Evolutionary conservation across 2,329 filamentous ascomycete species (phyloP).

Genomic region (Stachybotrys elegans): DNA sequence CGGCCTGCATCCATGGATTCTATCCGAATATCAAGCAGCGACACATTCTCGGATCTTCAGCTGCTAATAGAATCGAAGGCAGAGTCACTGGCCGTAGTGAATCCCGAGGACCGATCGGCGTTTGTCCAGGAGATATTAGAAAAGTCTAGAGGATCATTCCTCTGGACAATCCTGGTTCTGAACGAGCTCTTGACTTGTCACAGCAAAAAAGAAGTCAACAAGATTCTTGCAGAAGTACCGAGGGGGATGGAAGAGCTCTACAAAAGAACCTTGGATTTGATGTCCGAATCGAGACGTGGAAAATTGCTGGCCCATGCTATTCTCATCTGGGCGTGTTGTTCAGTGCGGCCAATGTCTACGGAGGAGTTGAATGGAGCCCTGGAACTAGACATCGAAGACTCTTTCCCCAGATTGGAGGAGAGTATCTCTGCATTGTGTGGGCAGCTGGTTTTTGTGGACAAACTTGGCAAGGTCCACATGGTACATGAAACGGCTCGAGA

Average conservation of each 20-base stretch:
- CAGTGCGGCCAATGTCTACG: slow-evolving; percentile 24
- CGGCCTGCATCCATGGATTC: neutral
- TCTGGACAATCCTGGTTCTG: slow-evolving; percentile 29
- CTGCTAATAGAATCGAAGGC: neutral
- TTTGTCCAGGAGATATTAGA: slow-evolving; percentile 24
- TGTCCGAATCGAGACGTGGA: slow-evolving; percentile 19
- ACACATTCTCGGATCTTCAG: neutral
- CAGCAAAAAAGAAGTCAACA: slow-evolving; percentile 21
- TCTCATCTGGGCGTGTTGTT: slow-evolving; percentile 29
- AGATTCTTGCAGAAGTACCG: slow-evolving; percentile 25
- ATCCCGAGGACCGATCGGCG: slow-evolving; percentile 12
- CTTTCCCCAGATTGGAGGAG: slow-evolving; percentile 19
- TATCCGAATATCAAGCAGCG: neutral
- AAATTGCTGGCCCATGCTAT: slow-evolving; percentile 28
- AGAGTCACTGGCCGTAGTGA: neutral
- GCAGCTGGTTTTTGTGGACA: slow-evolving; percentile 31
- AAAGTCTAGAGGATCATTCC: slow-evolving; percentile 30
- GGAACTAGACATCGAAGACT: slow-evolving; percentile 25
- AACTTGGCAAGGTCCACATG: slow-evolving; percentile 23
- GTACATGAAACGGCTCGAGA: slow-evolving; percentile 32
- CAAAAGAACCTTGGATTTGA: slow-evolving; percentile 21
- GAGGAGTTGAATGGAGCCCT: slow-evolving; percentile 28
- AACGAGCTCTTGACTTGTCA: slow-evolving; percentile 21
- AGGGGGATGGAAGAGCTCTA: slow-evolving; percentile 29
- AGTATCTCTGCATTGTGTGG: slow-evolving; percentile 24